Evolutionary conservation across 2,329 filamentous ascomycete genomes (phyloP), one percentile per base, ranked within the genome.

Genomic region (Huntiella moniliformis): DNA sequence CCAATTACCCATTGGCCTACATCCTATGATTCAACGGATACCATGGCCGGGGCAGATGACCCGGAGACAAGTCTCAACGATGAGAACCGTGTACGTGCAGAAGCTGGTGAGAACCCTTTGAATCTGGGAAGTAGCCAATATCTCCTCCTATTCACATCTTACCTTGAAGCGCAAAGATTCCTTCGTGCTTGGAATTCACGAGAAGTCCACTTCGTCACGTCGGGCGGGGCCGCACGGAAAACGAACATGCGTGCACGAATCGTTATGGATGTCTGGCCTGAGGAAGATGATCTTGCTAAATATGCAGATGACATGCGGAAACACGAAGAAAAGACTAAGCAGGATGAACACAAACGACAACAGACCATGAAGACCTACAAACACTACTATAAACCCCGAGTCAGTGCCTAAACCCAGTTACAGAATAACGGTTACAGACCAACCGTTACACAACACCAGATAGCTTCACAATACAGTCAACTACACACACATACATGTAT

Each of bases 101-200:
- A 41, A 31, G 18, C 39, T 6, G 13, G 28, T 5, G 47, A 47
- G 33, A 41, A 50, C 31, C 41, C 48, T 5, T 10, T 46, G 15
- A 37, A 38, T 5, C 31, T 43, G 7, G 45, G 44, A 3, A 41
- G 35, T n/a, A 48, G 41, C 6, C 42, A 45, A 36, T 50, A 48
- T 28, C 33, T 45, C 2, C 32, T 50, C 12, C 42, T 45, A 5
- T 50, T 50, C 17, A 48, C 49, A n/a, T 44, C 45, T 13, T 53
- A 57, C 3, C 49, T 50, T 15, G 58, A 61, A 38, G 63, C 62
- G 2, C 56, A 60, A 50, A 56, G 62, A 11, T 66, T 66, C 47
- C 58, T 64, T 38, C 58, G 63, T n/a, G 52, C 52, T 42, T 66
- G 63, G 63, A 64, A 66, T 45, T 55, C 57, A 42, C 58, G 58